Evolutionary conservation across 306 rosid genomes (phyloP).

Genomic region (Sicyos baderoa): DNA sequence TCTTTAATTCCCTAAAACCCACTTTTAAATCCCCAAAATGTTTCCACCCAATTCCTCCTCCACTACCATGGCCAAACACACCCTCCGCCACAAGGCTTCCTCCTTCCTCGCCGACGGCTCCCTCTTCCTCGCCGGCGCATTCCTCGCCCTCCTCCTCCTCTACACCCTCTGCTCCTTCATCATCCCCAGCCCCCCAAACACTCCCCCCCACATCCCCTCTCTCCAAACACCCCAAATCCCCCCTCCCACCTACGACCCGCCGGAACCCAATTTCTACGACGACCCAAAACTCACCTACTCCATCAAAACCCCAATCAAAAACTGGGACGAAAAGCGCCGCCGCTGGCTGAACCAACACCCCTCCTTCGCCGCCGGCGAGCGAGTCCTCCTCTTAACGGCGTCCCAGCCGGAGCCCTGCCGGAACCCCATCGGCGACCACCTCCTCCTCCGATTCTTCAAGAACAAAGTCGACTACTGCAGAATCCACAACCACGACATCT

Average conservation of each 20-base stretch:
- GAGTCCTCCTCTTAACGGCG: slow-evolving; percentile 37
- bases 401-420: slow-evolving; percentile 34
- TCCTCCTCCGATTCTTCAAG: slow-evolving; percentile 40
- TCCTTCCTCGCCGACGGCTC: slow-evolving; percentile 2
- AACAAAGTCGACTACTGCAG: slow-evolving; percentile 53
- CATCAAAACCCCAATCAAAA: slow-evolving; percentile 24
- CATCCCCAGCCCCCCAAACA: background rate
- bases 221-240: background rate
- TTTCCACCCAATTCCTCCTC: background rate
- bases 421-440: slow-evolving; percentile 36
- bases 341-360: slow-evolving; percentile 34
- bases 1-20: background rate
- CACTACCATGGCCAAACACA: slow-evolving; percentile 15
- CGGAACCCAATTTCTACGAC: slow-evolving; percentile 32
- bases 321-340: slow-evolving; percentile 39
- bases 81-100: slow-evolving; percentile 17
- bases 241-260: slow-evolving; percentile 11
- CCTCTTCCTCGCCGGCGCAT: slow-evolving; percentile 9
- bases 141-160: slow-evolving; percentile 22
- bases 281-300: slow-evolving; percentile 31
- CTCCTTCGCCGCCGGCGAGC: background rate
- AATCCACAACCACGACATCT: slow-evolving; percentile 31
- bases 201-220: background rate
- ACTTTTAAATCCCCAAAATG: background rate
- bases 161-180: slow-evolving; percentile 17